Evolutionary conservation across 2,329 filamentous ascomycete genomes (phyloP).

Genomic region (Scopulariopsis brevicaulis): DNA sequence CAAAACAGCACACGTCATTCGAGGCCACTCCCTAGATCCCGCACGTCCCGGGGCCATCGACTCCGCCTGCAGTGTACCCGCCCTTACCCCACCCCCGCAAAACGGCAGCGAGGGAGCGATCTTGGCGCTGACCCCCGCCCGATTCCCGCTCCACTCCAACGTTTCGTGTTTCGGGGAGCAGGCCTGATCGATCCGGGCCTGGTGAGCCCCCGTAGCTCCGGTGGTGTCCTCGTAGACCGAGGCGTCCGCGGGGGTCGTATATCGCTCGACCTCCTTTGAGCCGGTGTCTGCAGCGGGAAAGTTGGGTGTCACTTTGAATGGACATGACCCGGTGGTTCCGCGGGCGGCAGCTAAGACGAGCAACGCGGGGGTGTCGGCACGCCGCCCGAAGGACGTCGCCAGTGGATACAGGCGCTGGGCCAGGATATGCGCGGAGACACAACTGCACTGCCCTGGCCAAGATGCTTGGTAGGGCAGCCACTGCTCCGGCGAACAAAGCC

Average conservation of each 20-base stretch:
- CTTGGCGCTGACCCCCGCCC: background rate
- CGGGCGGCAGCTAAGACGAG: background rate
- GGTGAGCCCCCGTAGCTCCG: background rate
- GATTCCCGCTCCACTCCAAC: background rate
- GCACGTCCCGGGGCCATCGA: background rate
- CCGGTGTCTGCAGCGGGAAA: background rate
- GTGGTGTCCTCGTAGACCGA: background rate
- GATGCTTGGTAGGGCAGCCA: too few species aligned
- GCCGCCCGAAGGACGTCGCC: too few species aligned
- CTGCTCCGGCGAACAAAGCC: too few species aligned
- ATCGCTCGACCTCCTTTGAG: background rate
- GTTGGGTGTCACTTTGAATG: background rate
- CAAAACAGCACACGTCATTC: background rate
- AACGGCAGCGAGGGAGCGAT: background rate
- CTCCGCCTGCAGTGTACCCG: background rate
- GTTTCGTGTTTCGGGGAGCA: background rate
- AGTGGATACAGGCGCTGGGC: too few species aligned
- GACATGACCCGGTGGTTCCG: background rate
- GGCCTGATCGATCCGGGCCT: background rate
- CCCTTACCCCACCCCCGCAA: background rate
- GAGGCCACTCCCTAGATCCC: background rate
- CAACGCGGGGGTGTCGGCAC: too few species aligned
- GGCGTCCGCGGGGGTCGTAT: background rate
- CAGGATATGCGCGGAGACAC: too few species aligned
- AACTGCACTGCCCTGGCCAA: too few species aligned